Conservation (phyloP, 345 rosid species). For the Citrus hindsii region DNA sequence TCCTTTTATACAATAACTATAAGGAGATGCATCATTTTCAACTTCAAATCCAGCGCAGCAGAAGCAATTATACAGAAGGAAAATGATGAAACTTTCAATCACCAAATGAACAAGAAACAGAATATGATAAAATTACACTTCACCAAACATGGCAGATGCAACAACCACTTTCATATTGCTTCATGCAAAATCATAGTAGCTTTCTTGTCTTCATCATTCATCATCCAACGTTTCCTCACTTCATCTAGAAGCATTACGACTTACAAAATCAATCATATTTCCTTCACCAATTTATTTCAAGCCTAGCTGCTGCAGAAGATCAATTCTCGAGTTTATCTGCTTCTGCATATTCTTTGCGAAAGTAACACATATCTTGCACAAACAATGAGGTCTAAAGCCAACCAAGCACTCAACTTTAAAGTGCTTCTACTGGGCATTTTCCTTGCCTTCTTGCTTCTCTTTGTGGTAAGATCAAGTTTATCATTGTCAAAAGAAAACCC, state of each 20-base stretch:
- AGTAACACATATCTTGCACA: not conserved
- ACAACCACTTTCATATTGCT: slow-evolving; percentile 33
- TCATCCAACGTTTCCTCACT: slow-evolving; percentile 35
- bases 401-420: slow-evolving; percentile 45
- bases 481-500: slow-evolving; percentile 28
- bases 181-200: slow-evolving; percentile 42
- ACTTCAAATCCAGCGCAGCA: not conserved
- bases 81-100: not conserved
- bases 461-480: slow-evolving; percentile 56
- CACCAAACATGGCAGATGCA: slow-evolving; percentile 43
- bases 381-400: slow-evolving; percentile 66
- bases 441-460: slow-evolving; percentile 53
- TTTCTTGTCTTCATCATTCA: slow-evolving; percentile 44
- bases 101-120: slow-evolving; percentile 7
- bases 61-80: not conserved
- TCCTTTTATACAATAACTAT: not conserved
- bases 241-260: slow-evolving; percentile 46
- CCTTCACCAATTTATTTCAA: slow-evolving; percentile 10
- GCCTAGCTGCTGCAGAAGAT: not conserved
- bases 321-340: not conserved
- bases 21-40: slow-evolving; percentile 13
- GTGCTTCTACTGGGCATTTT: slow-evolving; percentile 58
- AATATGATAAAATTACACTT: slow-evolving; percentile 4
- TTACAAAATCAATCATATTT: not conserved
- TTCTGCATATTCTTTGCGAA: not conserved